These are phyloP conservation scores for Chaetomium olivaceum DNA, from an alignment of 2,329 filamentous ascomycete genomes.

Conservation along the genomic window DNA sequence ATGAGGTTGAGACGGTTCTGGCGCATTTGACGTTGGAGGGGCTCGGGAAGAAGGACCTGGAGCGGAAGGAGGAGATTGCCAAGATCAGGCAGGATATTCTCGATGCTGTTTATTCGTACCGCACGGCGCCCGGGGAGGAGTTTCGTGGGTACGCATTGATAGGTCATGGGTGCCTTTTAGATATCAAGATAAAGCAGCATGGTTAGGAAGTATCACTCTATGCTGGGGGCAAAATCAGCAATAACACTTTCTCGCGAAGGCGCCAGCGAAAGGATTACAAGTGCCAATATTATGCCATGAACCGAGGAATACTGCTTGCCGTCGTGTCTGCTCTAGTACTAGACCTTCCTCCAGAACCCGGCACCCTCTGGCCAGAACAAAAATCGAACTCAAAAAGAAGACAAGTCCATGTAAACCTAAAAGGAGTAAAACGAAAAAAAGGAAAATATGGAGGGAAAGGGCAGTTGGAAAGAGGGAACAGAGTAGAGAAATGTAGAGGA, in stretches of 20 bases:
- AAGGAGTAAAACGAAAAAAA: no score
- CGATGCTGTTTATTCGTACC: not conserved
- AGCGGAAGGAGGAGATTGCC: not conserved
- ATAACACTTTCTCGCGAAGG: not conserved
- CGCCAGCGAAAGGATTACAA: not conserved
- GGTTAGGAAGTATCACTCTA: not conserved
- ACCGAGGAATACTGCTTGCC: no score
- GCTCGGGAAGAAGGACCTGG: not conserved
- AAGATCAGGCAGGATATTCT: not conserved
- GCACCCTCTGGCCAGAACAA: no score
- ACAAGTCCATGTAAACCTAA: no score
- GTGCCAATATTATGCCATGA: no score
- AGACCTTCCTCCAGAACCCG: no score
- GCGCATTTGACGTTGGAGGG: slow-evolving; percentile 1
- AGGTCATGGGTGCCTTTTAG: not conserved
- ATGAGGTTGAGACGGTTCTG: not conserved
- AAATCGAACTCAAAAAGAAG: no score
- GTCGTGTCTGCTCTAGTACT: no score
- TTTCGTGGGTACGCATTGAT: not conserved
- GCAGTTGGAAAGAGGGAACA: no score
- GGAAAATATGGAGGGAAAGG: no score
- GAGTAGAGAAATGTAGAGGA: no score
- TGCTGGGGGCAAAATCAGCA: not conserved
- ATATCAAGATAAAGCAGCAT: not conserved
- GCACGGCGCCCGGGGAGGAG: not conserved